A percentile compares a stretch with the other conserved stretches of the same genome.
These are phyloP conservation scores for Metroxylon sagu DNA, from an alignment of 176 grass and related monocot species.

Conservation along the genomic window DNA sequence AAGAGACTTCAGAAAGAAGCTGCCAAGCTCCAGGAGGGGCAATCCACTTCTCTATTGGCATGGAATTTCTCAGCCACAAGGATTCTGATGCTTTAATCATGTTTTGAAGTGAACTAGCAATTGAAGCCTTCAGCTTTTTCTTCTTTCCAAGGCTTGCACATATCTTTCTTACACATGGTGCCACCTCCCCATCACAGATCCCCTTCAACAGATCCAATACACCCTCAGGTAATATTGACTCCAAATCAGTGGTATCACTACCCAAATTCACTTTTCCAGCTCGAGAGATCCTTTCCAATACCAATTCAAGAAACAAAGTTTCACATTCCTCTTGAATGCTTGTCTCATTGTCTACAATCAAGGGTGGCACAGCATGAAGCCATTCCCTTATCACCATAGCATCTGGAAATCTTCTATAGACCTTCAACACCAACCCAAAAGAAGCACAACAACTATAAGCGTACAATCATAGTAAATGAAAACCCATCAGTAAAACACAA, in stretches of 20 bases:
- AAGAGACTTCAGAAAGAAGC: constrained; percentile 80
- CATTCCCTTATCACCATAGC: constrained; percentile 63
- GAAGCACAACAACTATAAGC: not conserved
- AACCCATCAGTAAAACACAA: not conserved
- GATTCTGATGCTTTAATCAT: constrained; percentile 68
- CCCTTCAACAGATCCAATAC: constrained; percentile 61
- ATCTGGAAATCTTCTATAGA: constrained; percentile 70
- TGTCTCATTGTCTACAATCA: constrained; percentile 82
- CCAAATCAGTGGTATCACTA: constrained; percentile 26
- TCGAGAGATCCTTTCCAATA: constrained; percentile 71
- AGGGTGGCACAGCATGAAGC: constrained; percentile 72
- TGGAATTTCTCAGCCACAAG: constrained; percentile 38
- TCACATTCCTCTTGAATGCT: constrained; percentile 95
- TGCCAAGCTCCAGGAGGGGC: constrained; percentile 80
- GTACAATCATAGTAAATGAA: constrained; percentile 1
- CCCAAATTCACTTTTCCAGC: constrained; percentile 34
- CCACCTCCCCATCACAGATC: constrained; percentile 69
- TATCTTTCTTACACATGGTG: constrained; percentile 71
- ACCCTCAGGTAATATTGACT: constrained; percentile 52
- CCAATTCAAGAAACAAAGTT: constrained; percentile 80
- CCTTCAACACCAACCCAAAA: constrained; percentile 12
- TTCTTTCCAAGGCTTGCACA: constrained; percentile 89
- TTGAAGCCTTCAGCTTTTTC: constrained; percentile 64
- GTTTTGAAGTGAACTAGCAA: constrained; percentile 73
- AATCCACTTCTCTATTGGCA: constrained; percentile 59